Conservation (phyloP, 495 filamentous ascomycete species). For the Aspergillus kassunensis region DNA sequence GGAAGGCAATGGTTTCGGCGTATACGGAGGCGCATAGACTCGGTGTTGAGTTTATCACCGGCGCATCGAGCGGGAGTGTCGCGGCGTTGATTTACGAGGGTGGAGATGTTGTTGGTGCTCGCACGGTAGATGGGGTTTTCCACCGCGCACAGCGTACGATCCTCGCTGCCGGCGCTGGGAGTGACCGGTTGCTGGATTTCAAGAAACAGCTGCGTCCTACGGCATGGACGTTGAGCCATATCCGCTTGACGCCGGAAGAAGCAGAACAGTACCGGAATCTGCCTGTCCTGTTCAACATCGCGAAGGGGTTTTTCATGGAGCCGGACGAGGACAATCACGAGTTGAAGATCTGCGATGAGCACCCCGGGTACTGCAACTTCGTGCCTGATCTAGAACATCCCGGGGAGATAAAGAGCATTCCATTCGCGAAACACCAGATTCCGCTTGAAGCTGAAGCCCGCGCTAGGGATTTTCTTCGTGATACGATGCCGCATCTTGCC, state of each 20-base stretch:
- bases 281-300: constrained; percentile 49
- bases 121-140: constrained; percentile 30
- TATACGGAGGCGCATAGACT: constrained; percentile 39
- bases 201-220: constrained; percentile 51
- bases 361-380: constrained; percentile 52
- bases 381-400: constrained; percentile 13
- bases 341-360: constrained; percentile 55
- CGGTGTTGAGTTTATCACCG: constrained; percentile 44
- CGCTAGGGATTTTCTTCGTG: constrained; percentile 38
- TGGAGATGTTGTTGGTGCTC: constrained; percentile 33
- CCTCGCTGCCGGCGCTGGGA: constrained; percentile 46
- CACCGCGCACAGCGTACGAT: constrained; percentile 40
- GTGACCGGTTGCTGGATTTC: constrained; percentile 45
- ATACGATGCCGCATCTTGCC: constrained; percentile 50
- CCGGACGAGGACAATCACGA: constrained; percentile 47
- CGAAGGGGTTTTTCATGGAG: constrained; percentile 55
- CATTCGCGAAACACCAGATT: constrained; percentile 47
- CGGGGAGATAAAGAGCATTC: constrained; percentile 31
- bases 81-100: constrained; percentile 28
- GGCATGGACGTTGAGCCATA: constrained; percentile 50
- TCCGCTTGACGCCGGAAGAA: constrained; percentile 45
- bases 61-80: constrained; percentile 32
- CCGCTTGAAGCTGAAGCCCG: constrained; percentile 41
- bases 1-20: constrained; percentile 42
- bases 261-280: constrained; percentile 37